Evolutionary conservation across 73 alveolate species (phyloP), one percentile per base, ranked within the genome.

Genomic region (Symbiodinium pilosum): DNA sequence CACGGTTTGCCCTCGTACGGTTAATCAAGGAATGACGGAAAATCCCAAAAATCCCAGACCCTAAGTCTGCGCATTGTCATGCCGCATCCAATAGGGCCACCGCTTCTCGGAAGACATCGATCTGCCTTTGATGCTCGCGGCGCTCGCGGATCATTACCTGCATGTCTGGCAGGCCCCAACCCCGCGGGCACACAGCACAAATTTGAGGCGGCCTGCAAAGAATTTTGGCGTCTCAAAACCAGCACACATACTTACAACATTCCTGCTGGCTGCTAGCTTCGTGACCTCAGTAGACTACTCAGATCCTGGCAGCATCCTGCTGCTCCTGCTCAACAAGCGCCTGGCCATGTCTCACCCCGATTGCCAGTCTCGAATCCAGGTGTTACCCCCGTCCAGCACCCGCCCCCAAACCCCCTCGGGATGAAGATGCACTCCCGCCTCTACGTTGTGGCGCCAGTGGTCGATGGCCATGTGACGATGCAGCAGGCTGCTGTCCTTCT

Each of bases 381-480:
- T n/a, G n/a, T n/a, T n/a, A n/a, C n/a, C n/a, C n/a, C n/a, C n/a
- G n/a, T n/a, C n/a, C n/a, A n/a, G n/a, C n/a, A n/a, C n/a, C n/a
- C n/a, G n/a, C n/a, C n/a, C n/a, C n/a, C n/a, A n/a, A n/a, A n/a
- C n/a, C n/a, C n/a, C n/a, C n/a, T 16, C 16, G 71, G 71, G 28
- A 54, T 0, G 21, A 20, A 56, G 39, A 30, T 20, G 20, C 4
- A 26, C 20, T 18, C 14, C 38, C 39, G 81, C 81, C 81, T 64
- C 81, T 18, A 64, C 81, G 20, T 64, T 32, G 81, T 64, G 81
- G 18, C 81, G 81, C 81, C 81, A 64, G 39, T 64, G 81, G 38
- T 64, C 81, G 81, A 64, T 64, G 81, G 81, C 81, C 81, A 64
- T 64, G 81, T 64, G 81, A 34, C 81, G 81, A 38, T 64, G 81